phyloP scores from a whole-genome alignment of 257 asterid species.

The Solanum lycopersicoides region DNA sequence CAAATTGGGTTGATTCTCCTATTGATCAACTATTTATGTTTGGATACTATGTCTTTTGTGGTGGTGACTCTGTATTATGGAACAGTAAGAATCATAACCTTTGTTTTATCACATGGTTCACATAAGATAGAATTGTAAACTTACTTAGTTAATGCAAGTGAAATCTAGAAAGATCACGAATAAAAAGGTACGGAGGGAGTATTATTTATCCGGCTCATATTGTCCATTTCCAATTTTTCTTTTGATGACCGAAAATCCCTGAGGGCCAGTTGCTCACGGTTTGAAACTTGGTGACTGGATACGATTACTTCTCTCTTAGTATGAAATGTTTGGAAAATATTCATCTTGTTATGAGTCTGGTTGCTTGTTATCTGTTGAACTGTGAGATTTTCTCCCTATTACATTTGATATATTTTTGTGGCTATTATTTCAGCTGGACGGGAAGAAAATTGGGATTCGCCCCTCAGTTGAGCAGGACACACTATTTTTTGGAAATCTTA shows the following conservation, averaged over 20 bases:
- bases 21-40: neutral
- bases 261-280: neutral
- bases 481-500: conserved; percentile 68
- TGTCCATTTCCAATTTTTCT: neutral
- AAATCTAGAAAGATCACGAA: neutral
- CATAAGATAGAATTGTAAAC: neutral
- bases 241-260: neutral
- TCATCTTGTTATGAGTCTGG: neutral
- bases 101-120: neutral
- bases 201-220: neutral
- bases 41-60: neutral
- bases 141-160: neutral
- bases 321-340: neutral
- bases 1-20: neutral
- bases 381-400: neutral
- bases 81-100: neutral
- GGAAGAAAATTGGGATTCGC: conserved; percentile 78
- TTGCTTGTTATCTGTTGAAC: neutral
- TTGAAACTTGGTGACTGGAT: neutral
- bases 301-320: neutral
- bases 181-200: neutral
- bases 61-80: neutral
- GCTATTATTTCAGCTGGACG: conserved; percentile 52
- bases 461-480: conserved; percentile 74
- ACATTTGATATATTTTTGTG: neutral